These are phyloP conservation scores for Amylocarpus encephaloides DNA, from an alignment of 2,329 filamentous ascomycete genomes.

Conservation along the genomic window DNA sequence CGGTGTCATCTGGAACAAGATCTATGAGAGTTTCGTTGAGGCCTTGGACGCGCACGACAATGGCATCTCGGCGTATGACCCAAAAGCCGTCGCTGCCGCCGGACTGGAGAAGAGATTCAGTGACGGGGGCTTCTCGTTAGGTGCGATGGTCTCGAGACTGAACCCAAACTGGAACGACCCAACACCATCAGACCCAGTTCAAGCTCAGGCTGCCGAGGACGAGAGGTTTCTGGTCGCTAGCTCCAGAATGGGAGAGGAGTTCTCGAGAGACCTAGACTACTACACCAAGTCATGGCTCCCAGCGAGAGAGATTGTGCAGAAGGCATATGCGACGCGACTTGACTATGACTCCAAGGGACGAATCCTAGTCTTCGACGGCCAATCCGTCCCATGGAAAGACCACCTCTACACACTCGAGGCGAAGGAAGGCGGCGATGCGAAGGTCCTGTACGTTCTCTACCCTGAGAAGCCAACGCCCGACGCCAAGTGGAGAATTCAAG, in stretches of 20 bases:
- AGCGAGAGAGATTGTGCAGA: slow-evolving; percentile 70
- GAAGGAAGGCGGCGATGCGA: slow-evolving; percentile 44
- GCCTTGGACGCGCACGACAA: slow-evolving; percentile 98
- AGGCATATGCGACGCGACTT: slow-evolving; percentile 64
- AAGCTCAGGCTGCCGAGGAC: slow-evolving; percentile 72
- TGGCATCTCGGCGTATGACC: slow-evolving; percentile 78
- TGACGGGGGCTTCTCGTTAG: slow-evolving; percentile 75
- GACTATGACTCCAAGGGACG: slow-evolving; percentile 68
- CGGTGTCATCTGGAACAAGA: slow-evolving; percentile 71
- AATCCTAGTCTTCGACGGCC: slow-evolving; percentile 70
- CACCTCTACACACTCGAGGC: slow-evolving; percentile 85
- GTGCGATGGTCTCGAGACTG: slow-evolving; percentile 72
- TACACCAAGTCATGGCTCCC: slow-evolving; percentile 77
- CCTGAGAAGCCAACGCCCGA: slow-evolving; percentile 70
- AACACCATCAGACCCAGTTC: slow-evolving; percentile 43
- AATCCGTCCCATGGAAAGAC: slow-evolving; percentile 90
- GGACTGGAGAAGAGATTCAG: slow-evolving; percentile 78
- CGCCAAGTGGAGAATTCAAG: slow-evolving; percentile 89
- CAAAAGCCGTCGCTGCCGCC: slow-evolving; percentile 59
- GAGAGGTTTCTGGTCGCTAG: slow-evolving; percentile 71
- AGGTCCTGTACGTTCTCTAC: slow-evolving; percentile 84
- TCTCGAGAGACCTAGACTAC: slow-evolving; percentile 72
- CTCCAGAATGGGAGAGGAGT: slow-evolving; percentile 80
- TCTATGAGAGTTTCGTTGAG: slow-evolving; percentile 92
- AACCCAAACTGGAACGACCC: slow-evolving; percentile 78